A percentile compares a stretch with the other conserved stretches of the same genome.
These are phyloP conservation scores for Penicillium taxi DNA, from an alignment of 495 filamentous ascomycete genomes.

Conservation along the genomic window DNA sequence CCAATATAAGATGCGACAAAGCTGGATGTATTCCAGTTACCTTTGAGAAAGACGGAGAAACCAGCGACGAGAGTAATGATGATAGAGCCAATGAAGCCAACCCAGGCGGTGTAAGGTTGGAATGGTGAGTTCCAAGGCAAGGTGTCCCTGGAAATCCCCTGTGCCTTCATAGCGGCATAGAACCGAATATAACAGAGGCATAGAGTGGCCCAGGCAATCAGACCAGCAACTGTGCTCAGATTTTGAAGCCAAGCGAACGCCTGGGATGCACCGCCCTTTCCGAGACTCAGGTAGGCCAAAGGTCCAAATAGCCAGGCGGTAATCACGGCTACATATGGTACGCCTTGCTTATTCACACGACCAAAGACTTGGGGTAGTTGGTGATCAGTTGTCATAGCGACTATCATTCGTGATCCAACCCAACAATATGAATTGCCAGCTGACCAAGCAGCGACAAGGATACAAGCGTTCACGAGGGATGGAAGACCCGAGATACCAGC, in stretches of 20 bases:
- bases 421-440: conserved; percentile 53
- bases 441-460: conserved; percentile 59
- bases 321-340: conserved; percentile 31
- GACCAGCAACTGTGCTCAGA: conserved; percentile 48
- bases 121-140: conserved; percentile 52
- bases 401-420: conserved; percentile 31
- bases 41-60: conserved; percentile 33
- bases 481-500: conserved; percentile 62
- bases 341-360: conserved; percentile 24
- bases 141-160: conserved; percentile 47
- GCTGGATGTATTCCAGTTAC: conserved; percentile 29
- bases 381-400: conserved; percentile 31
- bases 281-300: conserved; percentile 33
- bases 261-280: conserved; percentile 29
- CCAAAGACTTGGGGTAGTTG: conserved; percentile 30
- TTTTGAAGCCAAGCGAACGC: conserved; percentile 56
- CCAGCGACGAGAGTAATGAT: conserved; percentile 36
- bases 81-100: conserved; percentile 49
- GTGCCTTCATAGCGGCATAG: conserved; percentile 49
- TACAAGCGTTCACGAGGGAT: conserved; percentile 68
- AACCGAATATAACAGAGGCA: conserved; percentile 56
- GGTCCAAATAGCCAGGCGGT: conserved; percentile 26
- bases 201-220: conserved; percentile 57
- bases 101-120: conserved; percentile 57
- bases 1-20: conserved; percentile 55